Conservation (phyloP, 345 rosid genomes). For the Populus nigra region DNA sequence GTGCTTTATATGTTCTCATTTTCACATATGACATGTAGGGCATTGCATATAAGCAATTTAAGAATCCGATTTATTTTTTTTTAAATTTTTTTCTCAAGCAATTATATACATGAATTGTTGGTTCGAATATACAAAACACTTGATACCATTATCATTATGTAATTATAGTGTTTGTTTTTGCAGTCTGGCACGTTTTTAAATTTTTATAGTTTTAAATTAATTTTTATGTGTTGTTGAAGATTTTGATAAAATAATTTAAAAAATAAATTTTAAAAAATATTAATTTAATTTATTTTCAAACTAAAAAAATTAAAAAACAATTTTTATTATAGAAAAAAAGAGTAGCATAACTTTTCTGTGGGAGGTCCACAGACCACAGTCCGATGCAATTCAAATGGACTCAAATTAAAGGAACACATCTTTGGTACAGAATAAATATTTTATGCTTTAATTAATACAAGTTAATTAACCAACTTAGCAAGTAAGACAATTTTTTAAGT, state of each 20-base stretch:
- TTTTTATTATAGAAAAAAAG: no score
- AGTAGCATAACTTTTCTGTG: no score
- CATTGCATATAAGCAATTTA: neutral
- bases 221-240: no score
- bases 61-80: neutral
- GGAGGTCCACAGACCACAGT: neutral
- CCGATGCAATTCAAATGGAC: conserved; percentile 21
- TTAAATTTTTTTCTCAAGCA: no score
- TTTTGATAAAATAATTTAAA: no score
- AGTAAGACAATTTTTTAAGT: neutral
- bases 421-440: conserved; percentile 14
- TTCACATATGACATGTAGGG: neutral
- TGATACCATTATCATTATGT: no score
- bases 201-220: no score
- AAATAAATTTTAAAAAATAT: no score
- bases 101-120: neutral
- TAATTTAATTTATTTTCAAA: no score
- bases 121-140: neutral
- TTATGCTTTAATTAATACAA: conserved; percentile 6
- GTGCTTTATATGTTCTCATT: neutral
- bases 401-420: conserved; percentile 14
- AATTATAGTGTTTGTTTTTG: no score
- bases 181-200: fast-evolving
- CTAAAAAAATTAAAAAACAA: no score
- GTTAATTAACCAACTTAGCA: neutral